A percentile compares a stretch with the other conserved stretches of the same genome.
phyloP scores from a whole-genome alignment of 2,329 filamentous ascomycete genomes.

The Beauveria caledonica region DNA sequence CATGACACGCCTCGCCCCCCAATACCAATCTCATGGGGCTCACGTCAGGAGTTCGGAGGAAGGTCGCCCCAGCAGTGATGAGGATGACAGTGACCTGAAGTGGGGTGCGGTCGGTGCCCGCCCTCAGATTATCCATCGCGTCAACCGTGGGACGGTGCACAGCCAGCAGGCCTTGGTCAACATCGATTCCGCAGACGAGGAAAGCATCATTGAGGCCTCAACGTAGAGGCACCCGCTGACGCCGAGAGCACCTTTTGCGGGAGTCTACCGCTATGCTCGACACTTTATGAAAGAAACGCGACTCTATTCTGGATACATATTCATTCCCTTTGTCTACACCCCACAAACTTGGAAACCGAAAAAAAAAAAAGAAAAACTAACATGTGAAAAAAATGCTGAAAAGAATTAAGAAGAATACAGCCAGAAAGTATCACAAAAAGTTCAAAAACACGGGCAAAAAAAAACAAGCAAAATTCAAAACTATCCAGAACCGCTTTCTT shows the following conservation, averaged over 20 bases:
- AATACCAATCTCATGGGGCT: constrained; percentile 18
- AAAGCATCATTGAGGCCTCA: constrained; percentile 13
- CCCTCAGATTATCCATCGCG: constrained; percentile 50
- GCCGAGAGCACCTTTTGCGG: not conserved
- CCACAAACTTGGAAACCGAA: not conserved
- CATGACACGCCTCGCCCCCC: constrained; percentile 41
- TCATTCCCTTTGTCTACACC: constrained; percentile 1
- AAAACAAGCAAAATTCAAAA: not conserved
- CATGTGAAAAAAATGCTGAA: not conserved
- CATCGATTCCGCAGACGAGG: constrained; percentile 27
- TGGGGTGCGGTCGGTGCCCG: constrained; percentile 44
- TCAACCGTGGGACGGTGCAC: constrained; percentile 37
- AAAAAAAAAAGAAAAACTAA: not conserved
- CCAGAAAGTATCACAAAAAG: not conserved
- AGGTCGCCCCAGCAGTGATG: constrained; percentile 50
- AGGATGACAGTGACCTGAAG: constrained; percentile 42
- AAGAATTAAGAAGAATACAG: not conserved
- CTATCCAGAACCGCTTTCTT: not conserved
- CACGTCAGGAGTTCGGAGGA: constrained; percentile 39
- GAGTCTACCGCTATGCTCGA: not conserved
- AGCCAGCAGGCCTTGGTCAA: constrained; percentile 46
- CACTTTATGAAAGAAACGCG: not conserved
- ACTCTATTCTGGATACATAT: not conserved
- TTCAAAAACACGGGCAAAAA: not conserved
- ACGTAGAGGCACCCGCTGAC: not conserved